Evolutionary conservation across 768 basidiomycete genomes (phyloP).

Genomic region (Coprinopsis cinerea): DNA sequence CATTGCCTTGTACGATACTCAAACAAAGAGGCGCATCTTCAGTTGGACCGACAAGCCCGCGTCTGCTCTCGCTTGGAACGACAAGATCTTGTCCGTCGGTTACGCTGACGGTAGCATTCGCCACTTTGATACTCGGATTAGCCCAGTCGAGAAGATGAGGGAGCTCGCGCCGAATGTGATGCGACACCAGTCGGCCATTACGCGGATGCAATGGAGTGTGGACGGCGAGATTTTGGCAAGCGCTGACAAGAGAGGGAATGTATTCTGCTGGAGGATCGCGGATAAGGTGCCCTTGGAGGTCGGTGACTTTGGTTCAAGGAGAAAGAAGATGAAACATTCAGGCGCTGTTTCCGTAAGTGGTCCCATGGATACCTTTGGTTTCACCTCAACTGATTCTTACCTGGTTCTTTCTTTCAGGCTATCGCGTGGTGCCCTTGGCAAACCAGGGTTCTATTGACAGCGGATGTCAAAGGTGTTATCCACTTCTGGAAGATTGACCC

Average conservation of each 20-base stretch:
- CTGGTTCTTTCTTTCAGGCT: constrained; percentile 41
- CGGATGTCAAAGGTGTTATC: constrained; percentile 53
- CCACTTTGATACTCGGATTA: constrained; percentile 65
- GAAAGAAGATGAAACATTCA: constrained; percentile 67
- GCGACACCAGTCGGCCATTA: constrained; percentile 64
- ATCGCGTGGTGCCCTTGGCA: constrained; percentile 92
- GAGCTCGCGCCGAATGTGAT: constrained; percentile 64
- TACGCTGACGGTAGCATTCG: constrained; percentile 40
- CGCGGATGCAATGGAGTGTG: constrained; percentile 59
- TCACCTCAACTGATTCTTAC: constrained; percentile 1
- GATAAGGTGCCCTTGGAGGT: constrained; percentile 45
- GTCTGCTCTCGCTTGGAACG: constrained; percentile 61
- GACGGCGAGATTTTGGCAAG: constrained; percentile 67
- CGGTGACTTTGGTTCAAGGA: constrained; percentile 48
- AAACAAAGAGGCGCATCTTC: constrained; percentile 25
- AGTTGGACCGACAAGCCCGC: constrained; percentile 56
- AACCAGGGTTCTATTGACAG: constrained; percentile 69
- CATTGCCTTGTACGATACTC: constrained; percentile 45
- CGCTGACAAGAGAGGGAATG: constrained; percentile 69
- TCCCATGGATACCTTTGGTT: neutral
- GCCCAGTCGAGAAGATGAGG: constrained; percentile 39
- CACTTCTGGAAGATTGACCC: constrained; percentile 51
- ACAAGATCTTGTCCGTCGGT: constrained; percentile 25
- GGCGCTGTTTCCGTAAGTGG: constrained; percentile 28
- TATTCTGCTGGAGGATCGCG: constrained; percentile 73